Base-by-base conservation (phyloP, 1,284 basidiomycete genomes). In the Ceratorhiza oryzae-sativae region DNA sequence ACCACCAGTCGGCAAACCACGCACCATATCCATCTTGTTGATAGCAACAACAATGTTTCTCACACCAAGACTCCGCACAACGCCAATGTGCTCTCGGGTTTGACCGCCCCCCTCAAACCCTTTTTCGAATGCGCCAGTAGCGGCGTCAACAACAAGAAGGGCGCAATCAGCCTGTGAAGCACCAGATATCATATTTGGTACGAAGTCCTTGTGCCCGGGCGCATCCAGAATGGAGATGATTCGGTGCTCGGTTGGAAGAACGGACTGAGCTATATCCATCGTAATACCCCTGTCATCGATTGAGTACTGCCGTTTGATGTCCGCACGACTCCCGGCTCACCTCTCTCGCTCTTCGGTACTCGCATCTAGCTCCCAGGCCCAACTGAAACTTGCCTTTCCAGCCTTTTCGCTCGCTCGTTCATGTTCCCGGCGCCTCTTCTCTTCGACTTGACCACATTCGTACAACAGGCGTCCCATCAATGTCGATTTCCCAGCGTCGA, bases 161-260 rank as follows among this genome's bases (percentile, higher is more conserved):
- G 97, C 96, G 42, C 94, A 95, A 77, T 99, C 97, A 0, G 97
- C 97, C 81, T 98, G 97, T 0, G 96, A 90, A 1, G 97, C 97
- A 1, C 97, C 97, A 0, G 94, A 97, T 72, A 99, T 99, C 97
- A 99, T 99, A 79, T 98, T 98, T 0, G 97, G 97, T 71, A 99
- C 93, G 77, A 99, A 99, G 78, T 99, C 97, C 75, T 90, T 92
- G 81, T 99, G 97, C 0, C 97, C 97, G 0, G 97, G 97, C 0
- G 97, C 97, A 77, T 99, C 97, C 30, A 99, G 87, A 23, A 99
- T 87, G 1, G 95, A 98, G 75, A 98, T 90, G 72, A 89, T 86
- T 61, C 92, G 87, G 76, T 92, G 87, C 0, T 88, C 82, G 0
- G 95, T 98, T 9, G 86, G 80, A 76, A 99, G 86, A 32, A 88